Evolutionary conservation across 78 protist genomes (phyloP), one percentile per base, ranked within the genome.

Genomic region (Dictyostelium citrinum): DNA sequence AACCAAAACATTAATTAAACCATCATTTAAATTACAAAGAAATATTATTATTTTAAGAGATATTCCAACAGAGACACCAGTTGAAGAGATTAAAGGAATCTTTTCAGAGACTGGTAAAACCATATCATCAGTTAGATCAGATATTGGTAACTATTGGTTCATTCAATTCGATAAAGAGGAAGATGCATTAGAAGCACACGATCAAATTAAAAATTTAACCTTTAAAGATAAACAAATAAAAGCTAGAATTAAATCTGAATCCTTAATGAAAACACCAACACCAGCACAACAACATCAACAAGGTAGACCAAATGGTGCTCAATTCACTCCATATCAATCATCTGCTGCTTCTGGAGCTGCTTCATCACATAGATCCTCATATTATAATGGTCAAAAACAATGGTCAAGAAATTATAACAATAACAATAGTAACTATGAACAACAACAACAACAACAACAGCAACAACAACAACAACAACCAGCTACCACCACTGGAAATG

Each of bases 181-280:
- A 45, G 82, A 81, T 68, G 95, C 95, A 20, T 55, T 68, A 27
- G 60, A 31, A 60, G 85, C 84, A 64, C 81, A 84, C 90, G 95
- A 91, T 5, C 61, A 46, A 61, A 31, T 76, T 68, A 84, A 68
- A 41, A 24, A 60, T n/a, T 37, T 27, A 22, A 74, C 82, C 16
- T 90, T 81, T 76, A 68, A 90, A 49, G 95, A 83, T 76, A 71
- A 88, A 75, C 96, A 82, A 43, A 80, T 94, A 61, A 79, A 74
- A 84, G 90, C 72, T 14, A 68, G 96, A 41, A 80, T 94, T 82
- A 94, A 94, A 79, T 43, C 91, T 2, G 96, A 94, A 82, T 31
- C 93, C 6, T 55, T 84, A 33, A 37, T 85, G 71, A 64, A 78
- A 39, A 90, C 37, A 67, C 86, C 43, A 35, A 10, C 31, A 14